Base-by-base conservation (phyloP, 805 yeast genomes). In the Wickerhamiella azymoides region DNA sequence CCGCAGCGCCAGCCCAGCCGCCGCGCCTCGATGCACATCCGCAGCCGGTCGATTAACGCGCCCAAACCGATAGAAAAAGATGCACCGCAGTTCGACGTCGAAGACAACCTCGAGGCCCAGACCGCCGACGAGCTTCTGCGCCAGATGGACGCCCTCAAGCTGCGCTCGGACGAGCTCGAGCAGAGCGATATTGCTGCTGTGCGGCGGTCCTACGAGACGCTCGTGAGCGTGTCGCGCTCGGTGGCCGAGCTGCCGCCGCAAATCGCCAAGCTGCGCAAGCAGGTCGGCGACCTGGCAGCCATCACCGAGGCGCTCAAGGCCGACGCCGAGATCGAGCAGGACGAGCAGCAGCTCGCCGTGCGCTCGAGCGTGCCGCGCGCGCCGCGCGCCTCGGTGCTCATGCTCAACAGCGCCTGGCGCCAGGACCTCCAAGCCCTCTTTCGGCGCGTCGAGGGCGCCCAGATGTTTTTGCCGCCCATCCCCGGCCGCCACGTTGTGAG, bases 401-500 rank as follows among this genome's bases (percentile, higher is more conserved):
- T 83, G 45, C 64, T 86, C 43, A 89, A 84, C 59, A 78, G 78
- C 54, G 74, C 82, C 68, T 85, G 96, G 95, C 81, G 78, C 13
- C 68, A 69, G 37, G 85, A 82, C 56, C 66, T 86, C 57, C 74
- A 73, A 46, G 71, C 75, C 8, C 63, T 86, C 43, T 85, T 80
- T 61, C 77, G 77, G 53, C 84, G 81, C 51, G 94, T 88, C 13
- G 95, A 88, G 52, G 93, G 95, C n/a, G 86, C 94, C 1, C 88
- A 83, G 54, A 82, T 82, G 56, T 75, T 72, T 49, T 68, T 86
- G 33, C 81, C 85, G 17, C 76, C 83, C 1, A 60, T 74, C 7
- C 84, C 88, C 0, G 92, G 88, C 3, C 71, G 95, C 42, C 95
- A 85, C 60, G 74, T 86, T 2, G 64, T 84, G 16, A 73, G 77